phyloP scores from a whole-genome alignment of 768 basidiomycete genomes.

The Tylopilus intermedius region DNA sequence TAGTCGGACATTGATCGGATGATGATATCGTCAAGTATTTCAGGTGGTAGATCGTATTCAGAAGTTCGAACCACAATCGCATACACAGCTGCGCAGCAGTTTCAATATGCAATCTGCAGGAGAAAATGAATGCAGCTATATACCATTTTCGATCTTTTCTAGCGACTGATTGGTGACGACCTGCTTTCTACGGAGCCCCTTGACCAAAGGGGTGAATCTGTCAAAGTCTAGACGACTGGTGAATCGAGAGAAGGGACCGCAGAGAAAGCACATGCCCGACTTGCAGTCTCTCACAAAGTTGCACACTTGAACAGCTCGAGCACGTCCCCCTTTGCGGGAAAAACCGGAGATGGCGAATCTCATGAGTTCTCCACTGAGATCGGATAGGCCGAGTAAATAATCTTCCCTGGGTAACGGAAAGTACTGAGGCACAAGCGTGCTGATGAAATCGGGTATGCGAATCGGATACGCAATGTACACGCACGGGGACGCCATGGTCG shows the following conservation, averaged over 20 bases:
- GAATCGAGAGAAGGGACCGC: neutral
- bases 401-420: conserved; percentile 75
- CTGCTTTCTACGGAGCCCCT: conserved; percentile 83
- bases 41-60: conserved; percentile 65
- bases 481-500: conserved; percentile 57
- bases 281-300: conserved; percentile 70
- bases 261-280: conserved; percentile 44
- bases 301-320: conserved; percentile 59
- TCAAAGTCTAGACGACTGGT: conserved; percentile 61
- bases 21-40: conserved; percentile 68
- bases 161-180: conserved; percentile 80
- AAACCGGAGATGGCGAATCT: conserved; percentile 86
- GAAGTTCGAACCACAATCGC: conserved; percentile 67
- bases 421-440: conserved; percentile 44
- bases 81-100: conserved; percentile 52
- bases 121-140: neutral
- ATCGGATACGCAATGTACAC: conserved; percentile 26
- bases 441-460: conserved; percentile 3
- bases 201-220: conserved; percentile 61
- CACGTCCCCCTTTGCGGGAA: conserved; percentile 57
- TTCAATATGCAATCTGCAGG: conserved; percentile 2
- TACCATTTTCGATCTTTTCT: conserved; percentile 92
- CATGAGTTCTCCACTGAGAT: conserved; percentile 97
- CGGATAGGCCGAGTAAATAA: conserved; percentile 88
- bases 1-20: conserved; percentile 41